Conservation (phyloP, 495 filamentous ascomycete species). For the Thozetella sp. region DNA sequence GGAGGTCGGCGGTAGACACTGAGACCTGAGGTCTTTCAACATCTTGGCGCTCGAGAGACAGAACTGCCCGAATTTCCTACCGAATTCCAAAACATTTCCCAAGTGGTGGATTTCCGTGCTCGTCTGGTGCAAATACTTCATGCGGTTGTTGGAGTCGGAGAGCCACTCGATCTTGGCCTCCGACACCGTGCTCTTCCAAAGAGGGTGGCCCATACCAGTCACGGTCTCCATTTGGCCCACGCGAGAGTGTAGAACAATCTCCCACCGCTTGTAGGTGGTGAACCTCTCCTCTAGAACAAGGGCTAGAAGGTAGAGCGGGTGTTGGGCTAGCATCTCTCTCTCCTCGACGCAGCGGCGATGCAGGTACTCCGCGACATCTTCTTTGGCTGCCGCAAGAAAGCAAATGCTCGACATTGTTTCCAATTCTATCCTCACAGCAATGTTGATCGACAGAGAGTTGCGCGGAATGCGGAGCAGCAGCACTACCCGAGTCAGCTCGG, state of each 20-base stretch:
- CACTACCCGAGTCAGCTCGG: neutral
- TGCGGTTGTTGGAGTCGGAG: neutral
- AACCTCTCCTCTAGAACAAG: neutral
- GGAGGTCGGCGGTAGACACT: neutral
- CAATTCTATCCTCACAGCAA: neutral
- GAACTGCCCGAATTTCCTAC: neutral
- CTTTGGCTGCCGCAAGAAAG: neutral
- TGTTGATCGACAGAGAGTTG: neutral
- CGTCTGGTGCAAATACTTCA: neutral
- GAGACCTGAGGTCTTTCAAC: neutral
- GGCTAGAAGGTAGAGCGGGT: neutral
- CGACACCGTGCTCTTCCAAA: neutral
- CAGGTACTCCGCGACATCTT: neutral
- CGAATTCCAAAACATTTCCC: neutral
- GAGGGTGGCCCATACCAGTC: neutral
- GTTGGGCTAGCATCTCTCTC: neutral
- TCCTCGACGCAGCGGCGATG: conserved; percentile 3
- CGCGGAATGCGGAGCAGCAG: neutral
- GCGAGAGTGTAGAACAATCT: neutral
- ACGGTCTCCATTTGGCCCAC: neutral
- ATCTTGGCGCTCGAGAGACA: neutral
- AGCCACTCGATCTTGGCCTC: neutral
- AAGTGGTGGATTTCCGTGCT: neutral
- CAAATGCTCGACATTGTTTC: neutral
- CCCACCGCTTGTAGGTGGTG: neutral